Base-by-base conservation (phyloP, 2,329 filamentous ascomycete genomes). In the Sclerotinia glacialis region DNA sequence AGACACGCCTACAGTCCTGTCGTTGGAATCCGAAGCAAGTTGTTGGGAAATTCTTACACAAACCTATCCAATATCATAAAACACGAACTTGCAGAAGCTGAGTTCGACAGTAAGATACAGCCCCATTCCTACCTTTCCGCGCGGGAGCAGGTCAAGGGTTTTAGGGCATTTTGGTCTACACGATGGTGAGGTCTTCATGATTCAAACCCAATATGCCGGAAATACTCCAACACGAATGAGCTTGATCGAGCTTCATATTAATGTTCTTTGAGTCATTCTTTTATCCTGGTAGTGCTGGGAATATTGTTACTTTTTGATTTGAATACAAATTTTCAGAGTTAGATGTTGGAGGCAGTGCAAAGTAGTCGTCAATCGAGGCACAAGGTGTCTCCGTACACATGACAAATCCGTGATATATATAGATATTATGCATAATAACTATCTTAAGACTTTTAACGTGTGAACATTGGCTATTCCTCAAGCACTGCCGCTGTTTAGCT, bases 351-450 rank as follows among this genome's bases (percentile, higher is more conserved):
- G 62, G 62, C 62, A 65, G 62, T 65, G 63, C 63, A 65, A 40
- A 49, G 23, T 52, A 23, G 34, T 52, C 34, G 63, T 60, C 23
- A 42, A 52, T 40, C 54, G 63, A 58, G 63, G 44, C 54, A 65
- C 63, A 65, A 65, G 63, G 28, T 59, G 63, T 18, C 63, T 55
- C 60, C 54, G 53, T 60, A 65, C 44, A 52, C 21, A 65, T 60
- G 54, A 60, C 31, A 11, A 42, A 52, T 59, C 16, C 37, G 47
- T 47, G 63, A 49, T 65, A 65, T 60, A 50, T 65, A 60, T 65
- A 65, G 63, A 49, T 18, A 42, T 50, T n/a, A 42, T 49, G 44
- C 58, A 60, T 60, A 23, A 37, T 23, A 21, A 23, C 54, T 65
- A 60, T 65, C 53, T 65, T 60, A 44, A 44, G 63, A 50, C 46